Conservation (phyloP, 192 early-diverging fungal genomes). For the Phycomyces nitens region DNA sequence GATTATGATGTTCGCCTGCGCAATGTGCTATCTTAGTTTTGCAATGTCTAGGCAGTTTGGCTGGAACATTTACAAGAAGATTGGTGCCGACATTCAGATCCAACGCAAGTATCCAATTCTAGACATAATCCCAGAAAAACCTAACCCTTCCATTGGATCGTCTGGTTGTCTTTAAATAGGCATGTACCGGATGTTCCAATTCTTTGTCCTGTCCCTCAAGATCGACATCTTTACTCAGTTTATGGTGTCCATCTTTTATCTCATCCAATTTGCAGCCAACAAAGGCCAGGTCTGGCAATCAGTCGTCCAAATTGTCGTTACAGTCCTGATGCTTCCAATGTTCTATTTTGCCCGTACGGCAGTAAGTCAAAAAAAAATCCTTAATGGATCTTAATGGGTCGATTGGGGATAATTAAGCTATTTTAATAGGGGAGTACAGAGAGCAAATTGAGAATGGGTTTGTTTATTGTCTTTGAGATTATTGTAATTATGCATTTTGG, state of each 20-base stretch:
- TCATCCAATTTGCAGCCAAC: conserved; percentile 29
- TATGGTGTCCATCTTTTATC: conserved; percentile 36
- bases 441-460: conserved; percentile 24
- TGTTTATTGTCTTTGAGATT: conserved; percentile 30
- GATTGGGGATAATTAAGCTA: neutral
- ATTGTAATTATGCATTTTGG: conserved; percentile 35
- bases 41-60: conserved; percentile 37
- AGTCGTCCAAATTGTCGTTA: conserved; percentile 29
- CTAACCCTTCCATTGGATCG: neutral
- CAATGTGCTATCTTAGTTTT: conserved; percentile 21
- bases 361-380: conserved; percentile 31
- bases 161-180: conserved; percentile 8
- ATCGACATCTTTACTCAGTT: conserved; percentile 41
- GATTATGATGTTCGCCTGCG: conserved; percentile 27
- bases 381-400: neutral
- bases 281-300: conserved; percentile 20
- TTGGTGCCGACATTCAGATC: conserved; percentile 60
- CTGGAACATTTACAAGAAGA: conserved; percentile 67
- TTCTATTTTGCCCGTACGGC: conserved; percentile 32
- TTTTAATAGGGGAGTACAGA: conserved; percentile 31
- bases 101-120: conserved; percentile 40
- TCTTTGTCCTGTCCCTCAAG: conserved; percentile 37
- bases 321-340: conserved; percentile 34
- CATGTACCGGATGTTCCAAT: conserved; percentile 38
- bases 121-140: too few species aligned